phyloP scores from a whole-genome alignment of 768 basidiomycete species.

The Calvatia gigantea region DNA sequence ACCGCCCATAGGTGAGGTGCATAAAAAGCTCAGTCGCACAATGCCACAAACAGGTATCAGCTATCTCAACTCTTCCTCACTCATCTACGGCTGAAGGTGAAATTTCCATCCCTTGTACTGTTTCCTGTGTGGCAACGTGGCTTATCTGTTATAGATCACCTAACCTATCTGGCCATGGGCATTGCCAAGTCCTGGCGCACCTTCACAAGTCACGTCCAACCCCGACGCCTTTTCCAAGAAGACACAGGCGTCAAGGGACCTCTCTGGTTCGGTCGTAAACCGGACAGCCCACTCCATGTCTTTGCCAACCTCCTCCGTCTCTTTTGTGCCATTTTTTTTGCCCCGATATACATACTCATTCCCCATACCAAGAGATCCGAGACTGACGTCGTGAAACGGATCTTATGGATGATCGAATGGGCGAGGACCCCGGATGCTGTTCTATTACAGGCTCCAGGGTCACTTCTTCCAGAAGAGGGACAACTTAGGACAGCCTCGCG shows the following conservation, averaged over 20 bases:
- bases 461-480: background rate
- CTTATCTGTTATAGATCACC: background rate
- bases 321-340: background rate
- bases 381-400: background rate
- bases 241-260: conserved; percentile 6
- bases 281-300: background rate
- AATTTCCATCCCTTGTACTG: too few relatives aligned
- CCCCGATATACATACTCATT: background rate
- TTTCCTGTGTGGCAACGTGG: too few relatives aligned
- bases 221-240: conserved; percentile 3
- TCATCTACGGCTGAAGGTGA: too few relatives aligned
- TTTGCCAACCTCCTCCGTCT: conserved; percentile 3
- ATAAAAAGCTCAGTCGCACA: too few relatives aligned
- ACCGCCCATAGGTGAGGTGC: too few relatives aligned
- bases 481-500: background rate
- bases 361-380: background rate
- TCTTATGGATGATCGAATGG: conserved; percentile 8
- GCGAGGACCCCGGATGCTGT: conserved; percentile 4
- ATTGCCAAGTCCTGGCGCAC: background rate
- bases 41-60: too few relatives aligned
- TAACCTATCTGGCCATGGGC: background rate
- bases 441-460: background rate
- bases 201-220: background rate
- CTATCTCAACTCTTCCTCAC: too few relatives aligned
- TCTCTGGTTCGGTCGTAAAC: conserved; percentile 8